Evolutionary conservation across 306 rosid species (phyloP), one percentile per base, ranked within the genome.

Genomic region (Parietaria judaica): DNA sequence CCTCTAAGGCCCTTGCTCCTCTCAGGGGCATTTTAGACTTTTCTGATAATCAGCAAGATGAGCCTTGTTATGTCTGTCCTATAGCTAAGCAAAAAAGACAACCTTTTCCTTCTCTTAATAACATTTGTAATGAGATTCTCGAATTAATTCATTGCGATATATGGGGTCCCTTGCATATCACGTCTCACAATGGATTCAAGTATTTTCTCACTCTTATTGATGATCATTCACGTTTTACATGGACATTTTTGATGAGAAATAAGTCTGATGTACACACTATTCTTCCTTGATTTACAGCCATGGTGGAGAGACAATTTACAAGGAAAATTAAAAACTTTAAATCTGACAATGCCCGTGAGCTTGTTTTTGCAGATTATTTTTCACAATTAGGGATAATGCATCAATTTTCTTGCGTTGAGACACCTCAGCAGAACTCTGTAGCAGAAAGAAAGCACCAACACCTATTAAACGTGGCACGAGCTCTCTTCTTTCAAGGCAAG

Each of bases 1-100:
- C 67, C 23, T 36, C 14, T 4, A 63, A 50, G 34, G 35, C 12
- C 1, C 6, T 49, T 0, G 23, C 50, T 8, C 6, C 10, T 49
- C 14, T 63, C 1, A 14, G 14, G 11, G 43, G 8, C 8, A 5
- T 9, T 1, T 36, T 50, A 3, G 11, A 49, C 12, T 31, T 13
- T 4, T 1, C 23, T 16, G 4, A 6, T 0, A 1, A 10, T 2
- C 0, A 38, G 0, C 1, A 14, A 12, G 7, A 0, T 4, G 0
- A 14, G 1, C 57, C 67, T 34, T 63, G 67, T 62, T 63, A 63
- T 7, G 51, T 48, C 35, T 49, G 45, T 36, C 67, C 47, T 4
- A 14, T 50, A 36, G 57, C 31, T 23, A 23, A 23, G 31, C 31
- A 23, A 23, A 23, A 23, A 2, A 23, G 31, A 23, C 31, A 23